Percentiles rank a stretch among this genome's conserved stretches.
phyloP scores from a whole-genome alignment of 2,329 filamentous ascomycete species.

The Xylariaceae sp. region DNA sequence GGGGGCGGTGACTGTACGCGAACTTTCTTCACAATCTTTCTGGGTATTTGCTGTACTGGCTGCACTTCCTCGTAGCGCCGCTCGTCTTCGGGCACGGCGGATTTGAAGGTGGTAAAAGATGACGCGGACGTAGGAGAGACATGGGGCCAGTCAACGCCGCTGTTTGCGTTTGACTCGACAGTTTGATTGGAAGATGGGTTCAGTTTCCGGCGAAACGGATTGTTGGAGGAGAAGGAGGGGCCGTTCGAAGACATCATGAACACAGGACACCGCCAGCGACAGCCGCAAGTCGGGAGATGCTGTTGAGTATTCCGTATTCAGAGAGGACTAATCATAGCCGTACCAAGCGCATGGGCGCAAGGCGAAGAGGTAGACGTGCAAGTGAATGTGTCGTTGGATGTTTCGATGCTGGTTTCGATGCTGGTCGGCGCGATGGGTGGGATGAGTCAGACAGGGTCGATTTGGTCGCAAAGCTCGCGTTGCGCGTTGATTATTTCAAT shows the following conservation, averaged over 20 bases:
- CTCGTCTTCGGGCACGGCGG: conserved; percentile 33
- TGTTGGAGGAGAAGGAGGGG: conserved; percentile 40
- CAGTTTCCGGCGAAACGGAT: conserved; percentile 48
- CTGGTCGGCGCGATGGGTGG: conserved; percentile 4
- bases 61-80: conserved; percentile 27
- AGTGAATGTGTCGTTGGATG: background rate
- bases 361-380: background rate
- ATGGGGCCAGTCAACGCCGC: conserved; percentile 18
- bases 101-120: conserved; percentile 32
- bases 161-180: conserved; percentile 5
- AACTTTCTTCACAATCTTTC: conserved; percentile 61
- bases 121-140: conserved; percentile 18
- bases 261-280: conserved; percentile 6
- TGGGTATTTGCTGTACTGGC: conserved; percentile 27
- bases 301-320: conserved; percentile 6
- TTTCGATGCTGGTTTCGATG: background rate
- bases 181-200: conserved; percentile 21
- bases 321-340: conserved; percentile 9
- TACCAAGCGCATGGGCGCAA: conserved; percentile 13
- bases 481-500: background rate
- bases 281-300: conserved; percentile 1
- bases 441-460: background rate
- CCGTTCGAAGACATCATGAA: conserved; percentile 35
- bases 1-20: conserved; percentile 61
- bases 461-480: background rate